phyloP scores from a whole-genome alignment of 805 yeast genomes.

The Hanseniaspora lindneri region DNA sequence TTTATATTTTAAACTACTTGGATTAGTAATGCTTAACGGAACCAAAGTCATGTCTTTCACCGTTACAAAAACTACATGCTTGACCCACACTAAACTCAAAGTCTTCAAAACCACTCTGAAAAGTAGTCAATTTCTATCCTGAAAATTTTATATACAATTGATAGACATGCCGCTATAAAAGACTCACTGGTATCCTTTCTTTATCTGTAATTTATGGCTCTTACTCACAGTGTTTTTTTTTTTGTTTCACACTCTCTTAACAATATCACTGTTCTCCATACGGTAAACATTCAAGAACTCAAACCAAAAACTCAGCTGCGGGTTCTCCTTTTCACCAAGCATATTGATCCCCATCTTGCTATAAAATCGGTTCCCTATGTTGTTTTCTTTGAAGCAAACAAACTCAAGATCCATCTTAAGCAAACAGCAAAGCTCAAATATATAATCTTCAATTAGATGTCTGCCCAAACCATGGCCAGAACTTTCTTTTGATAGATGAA shows the following conservation, averaged over 20 bases:
- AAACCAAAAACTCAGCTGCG: neutral
- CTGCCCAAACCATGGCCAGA: constrained; percentile 1
- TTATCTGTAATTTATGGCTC: too few species aligned
- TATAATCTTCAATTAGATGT: neutral
- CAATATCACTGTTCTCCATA: neutral
- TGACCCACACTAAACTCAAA: too few species aligned
- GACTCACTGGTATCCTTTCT: too few species aligned
- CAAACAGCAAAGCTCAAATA: neutral
- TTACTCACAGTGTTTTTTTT: too few species aligned
- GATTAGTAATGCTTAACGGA: too few species aligned
- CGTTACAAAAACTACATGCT: too few species aligned
- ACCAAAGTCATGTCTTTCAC: too few species aligned
- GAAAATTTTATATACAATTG: too few species aligned
- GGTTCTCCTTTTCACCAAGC: neutral
- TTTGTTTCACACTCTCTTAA: neutral
- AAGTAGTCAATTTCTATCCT: too few species aligned
- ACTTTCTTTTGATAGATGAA: neutral
- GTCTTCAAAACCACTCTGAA: too few species aligned
- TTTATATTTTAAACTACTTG: too few species aligned
- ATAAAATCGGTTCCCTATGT: constrained; percentile 7
- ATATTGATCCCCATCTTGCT: neutral
- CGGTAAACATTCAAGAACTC: constrained; percentile 2
- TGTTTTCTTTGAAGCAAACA: constrained; percentile 10
- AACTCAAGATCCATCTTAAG: constrained; percentile 7
- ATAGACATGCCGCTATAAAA: too few species aligned